Conservation (phyloP, 306 rosid species). For the Acacia acuminata region DNA sequence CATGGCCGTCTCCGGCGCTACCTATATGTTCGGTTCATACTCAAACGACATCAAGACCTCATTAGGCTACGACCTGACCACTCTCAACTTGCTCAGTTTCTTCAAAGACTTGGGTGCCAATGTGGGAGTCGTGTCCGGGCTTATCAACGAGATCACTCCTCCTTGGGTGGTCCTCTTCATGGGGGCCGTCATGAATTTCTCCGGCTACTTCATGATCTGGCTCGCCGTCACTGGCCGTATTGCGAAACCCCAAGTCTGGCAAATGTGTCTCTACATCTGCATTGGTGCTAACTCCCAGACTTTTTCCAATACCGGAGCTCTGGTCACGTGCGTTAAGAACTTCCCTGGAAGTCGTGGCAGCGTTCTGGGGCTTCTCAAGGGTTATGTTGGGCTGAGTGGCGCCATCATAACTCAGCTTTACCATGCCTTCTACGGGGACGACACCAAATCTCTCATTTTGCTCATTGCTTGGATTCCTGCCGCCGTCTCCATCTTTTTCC, state of each 20-base stretch:
- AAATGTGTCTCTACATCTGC: constrained; percentile 64
- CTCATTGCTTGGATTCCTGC: constrained; percentile 77
- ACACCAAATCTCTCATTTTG: constrained; percentile 50
- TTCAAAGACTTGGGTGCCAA: constrained; percentile 86
- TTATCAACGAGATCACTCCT: constrained; percentile 74
- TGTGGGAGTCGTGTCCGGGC: constrained; percentile 67
- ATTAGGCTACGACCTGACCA: constrained; percentile 81
- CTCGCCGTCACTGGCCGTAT: constrained; percentile 48
- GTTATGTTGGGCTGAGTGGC: constrained; percentile 69
- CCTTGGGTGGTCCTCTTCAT: constrained; percentile 56
- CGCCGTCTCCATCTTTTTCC: constrained; percentile 52
- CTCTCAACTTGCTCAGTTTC: constrained; percentile 77
- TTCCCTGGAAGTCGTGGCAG: constrained; percentile 65
- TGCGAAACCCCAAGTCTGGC: constrained; percentile 55
- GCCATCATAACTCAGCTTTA: constrained; percentile 75
- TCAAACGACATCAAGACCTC: constrained; percentile 49
- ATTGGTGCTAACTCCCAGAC: neutral
- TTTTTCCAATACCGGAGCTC: constrained; percentile 56
- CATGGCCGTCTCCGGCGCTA: constrained; percentile 68
- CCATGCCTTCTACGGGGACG: constrained; percentile 56
- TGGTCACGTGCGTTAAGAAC: constrained; percentile 74
- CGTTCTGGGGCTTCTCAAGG: constrained; percentile 66
- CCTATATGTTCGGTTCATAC: constrained; percentile 65
- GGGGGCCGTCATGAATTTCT: constrained; percentile 59
- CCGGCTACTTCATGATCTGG: constrained; percentile 85